Base-by-base conservation (phyloP, 108 stramenopile species). In the Pseudonitzschia multiseries region DNA sequence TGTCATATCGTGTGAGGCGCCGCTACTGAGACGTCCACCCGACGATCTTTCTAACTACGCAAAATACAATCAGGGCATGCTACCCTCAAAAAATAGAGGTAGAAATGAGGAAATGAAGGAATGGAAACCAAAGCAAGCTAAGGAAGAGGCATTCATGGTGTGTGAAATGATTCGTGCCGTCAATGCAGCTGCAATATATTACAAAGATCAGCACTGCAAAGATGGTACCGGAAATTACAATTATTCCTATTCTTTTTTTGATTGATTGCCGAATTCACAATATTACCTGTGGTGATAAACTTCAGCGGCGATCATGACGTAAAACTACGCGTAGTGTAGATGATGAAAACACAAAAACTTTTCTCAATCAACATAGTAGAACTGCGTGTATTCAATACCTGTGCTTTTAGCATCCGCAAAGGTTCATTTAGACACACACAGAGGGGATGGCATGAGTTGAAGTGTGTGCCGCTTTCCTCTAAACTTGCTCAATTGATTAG, bases 181-280 rank as follows among this genome's bases (percentile, higher is more conserved):
- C 60, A 95, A 95, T 64, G 88, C 84, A 73, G 92, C 89, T 33
- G 84, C 85, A 2, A 78, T 80, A 18, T 93, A 81, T 63, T 95
- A 80, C 81, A 95, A 93, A 69, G 48, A 89, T 29, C 80, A 92
- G 52, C 87, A 92, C 68, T 95, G 94, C 68, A 78, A 87, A 15
- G 72, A 70, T 22, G 81, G 68, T 6, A 79, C 52, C 13, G 88
- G 81, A n/a, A 92, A 89, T 57, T 87, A 83, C 53, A 72, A 85
- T 15, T 81, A 80, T 68, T 74, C 86, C 8, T 87, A 83, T 42
- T 75, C 84, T 18, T 90, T 90, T 33, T 83, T 84, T 65, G 59
- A n/a, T n/a, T n/a, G n/a, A n/a, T n/a, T n/a, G n/a, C n/a, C n/a
- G n/a, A n/a, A n/a, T n/a, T n/a, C n/a, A n/a, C n/a, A n/a, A n/a